Evolutionary conservation across 106 monocot species (phyloP), one percentile per base, ranked within the genome.

Genomic region (Dendrobium huoshanense): DNA sequence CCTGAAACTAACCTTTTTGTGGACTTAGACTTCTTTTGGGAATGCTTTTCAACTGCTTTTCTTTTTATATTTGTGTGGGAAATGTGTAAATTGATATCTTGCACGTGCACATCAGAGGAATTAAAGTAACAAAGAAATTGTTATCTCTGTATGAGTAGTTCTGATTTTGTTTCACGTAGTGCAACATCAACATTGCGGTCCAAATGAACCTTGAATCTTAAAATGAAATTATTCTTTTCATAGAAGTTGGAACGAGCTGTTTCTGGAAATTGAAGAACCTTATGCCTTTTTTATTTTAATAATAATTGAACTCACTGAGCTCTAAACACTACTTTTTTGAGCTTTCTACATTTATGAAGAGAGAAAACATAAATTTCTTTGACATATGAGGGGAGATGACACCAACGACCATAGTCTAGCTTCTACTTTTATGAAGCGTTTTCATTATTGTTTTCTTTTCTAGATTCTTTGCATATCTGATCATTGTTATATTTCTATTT

Each of bases 341-440:
- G 5, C 20, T 22, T 61, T 61, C 61, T n/a, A 61, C 61, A n/a
- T 61, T 4, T 61, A 61, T 61, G 19, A 22, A 61, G 51, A 51
- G 51, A 51, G 3, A 61, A 61, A 22, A 61, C 19, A 22, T 61
- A 6, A 61, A 61, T 61, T 51, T 61, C n/a, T 10, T 61, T 22
- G 61, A 61, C 61, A 61, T 7, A 48, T 61, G 61, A 61, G 61
- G 61, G 61, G 61, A 61, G 61, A n/a, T 61, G 61, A 61, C n/a
- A 8, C 61, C 5, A 51, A 61, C 7, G 29, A 31, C 3, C 31
- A 31, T 68, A 31, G 13, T 11, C 68, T 31, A 13, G 31, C 37
- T 33, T 70, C 11, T 3, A 31, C 33, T 31, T 33, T 70, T 70
- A 37, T 70, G 33, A 70, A 33, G 24, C 70, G 8, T 70, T 70